Evolutionary conservation across 257 asterid genomes (phyloP), one percentile per base, ranked within the genome.

Genomic region (Lycium ferocissimum): DNA sequence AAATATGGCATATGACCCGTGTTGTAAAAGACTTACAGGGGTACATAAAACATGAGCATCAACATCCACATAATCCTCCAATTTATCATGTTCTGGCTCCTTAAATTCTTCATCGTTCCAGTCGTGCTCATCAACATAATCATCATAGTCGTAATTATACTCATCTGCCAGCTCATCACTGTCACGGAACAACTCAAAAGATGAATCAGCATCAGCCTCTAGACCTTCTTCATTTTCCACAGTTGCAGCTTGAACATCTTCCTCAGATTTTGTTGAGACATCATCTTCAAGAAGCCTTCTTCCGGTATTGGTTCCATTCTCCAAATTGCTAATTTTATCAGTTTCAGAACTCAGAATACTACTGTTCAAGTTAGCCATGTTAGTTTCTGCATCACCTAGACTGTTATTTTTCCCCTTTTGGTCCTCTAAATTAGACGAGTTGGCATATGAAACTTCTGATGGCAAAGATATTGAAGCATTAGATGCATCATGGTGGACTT

Each of bases 81-180:
- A 86, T 86, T 89, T 93, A 88, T 92, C 99, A 92, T 97, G 99
- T 57, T 91, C 88, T 83, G 94, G 82, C 89, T 97, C 99, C 82
- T 88, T 87, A 95, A 94, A 93, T 85, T 93, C 99, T 90, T 95
- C 99, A 57, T 92, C 98, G 72, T 94, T 98, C 99, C 99, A 97
- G 94, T 89, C 69, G 72, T 78, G 40, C 83, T 94, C 97, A 83
- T 97, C 99, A 84, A 95, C 93, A 85, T 91, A 94, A 89, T 95
- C 99, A 84, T 97, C 98, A 85, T 97, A 97, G 84, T 95, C 99
- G 86, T 95, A 97, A 89, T 89, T 94, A 91, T 95, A 97, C 91
- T 97, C 98, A 92, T 95, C 99, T 11, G 94, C 98, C 89, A 97
- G 88, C 85, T 95, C 99, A 83, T 94, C 98, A 83, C 82, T 87